Base-by-base conservation (phyloP, 1,284 basidiomycete genomes). In the Butyriboletus appendiculatus region DNA sequence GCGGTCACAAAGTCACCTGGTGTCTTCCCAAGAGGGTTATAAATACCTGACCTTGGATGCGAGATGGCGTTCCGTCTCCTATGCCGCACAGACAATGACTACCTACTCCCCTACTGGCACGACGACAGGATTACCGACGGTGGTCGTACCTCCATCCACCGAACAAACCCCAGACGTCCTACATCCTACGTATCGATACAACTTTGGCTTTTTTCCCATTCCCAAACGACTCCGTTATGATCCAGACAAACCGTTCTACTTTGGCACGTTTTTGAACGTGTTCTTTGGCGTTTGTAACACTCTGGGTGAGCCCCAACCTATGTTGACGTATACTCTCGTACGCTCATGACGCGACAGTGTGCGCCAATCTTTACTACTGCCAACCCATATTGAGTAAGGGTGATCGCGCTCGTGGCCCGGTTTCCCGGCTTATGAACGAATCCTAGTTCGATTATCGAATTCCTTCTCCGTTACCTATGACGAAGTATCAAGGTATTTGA, bases 251-350 rank as follows among this genome's bases (percentile, higher is more conserved):
- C 82, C 82, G 1, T 81, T 81, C 41, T 71, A 80, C 45, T 90
- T 87, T 65, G 81, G 82, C 0, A 51, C 81, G 40, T 55, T 77
- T 37, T 69, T 89, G 60, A 89, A 89, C 55, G 65, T 77, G 16
- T 75, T 81, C 3, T 89, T 90, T 65, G 86, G 84, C 4, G 69
- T 86, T 48, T 81, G 79, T n/a, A 81, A 81, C 59, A 88, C 86
- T 20, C 82, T 88, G 55, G 74, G 81, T 84, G 57, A 61, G 81
- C 61, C 4, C 7, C 11, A 15, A 15, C 14, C 7, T 16, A 20
- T 37, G 24, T 32, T 26, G 30, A 9, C 10, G 5, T 15, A 22
- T n/a, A n/a, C 9, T 33, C 26, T 38, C 20, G 15, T 32, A 15
- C 32, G 8, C 45, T 60, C 20, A 38, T 32, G 18, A 12, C 24